Base-by-base conservation (phyloP, 2,329 filamentous ascomycete species). In the Penicillium polonicum region DNA sequence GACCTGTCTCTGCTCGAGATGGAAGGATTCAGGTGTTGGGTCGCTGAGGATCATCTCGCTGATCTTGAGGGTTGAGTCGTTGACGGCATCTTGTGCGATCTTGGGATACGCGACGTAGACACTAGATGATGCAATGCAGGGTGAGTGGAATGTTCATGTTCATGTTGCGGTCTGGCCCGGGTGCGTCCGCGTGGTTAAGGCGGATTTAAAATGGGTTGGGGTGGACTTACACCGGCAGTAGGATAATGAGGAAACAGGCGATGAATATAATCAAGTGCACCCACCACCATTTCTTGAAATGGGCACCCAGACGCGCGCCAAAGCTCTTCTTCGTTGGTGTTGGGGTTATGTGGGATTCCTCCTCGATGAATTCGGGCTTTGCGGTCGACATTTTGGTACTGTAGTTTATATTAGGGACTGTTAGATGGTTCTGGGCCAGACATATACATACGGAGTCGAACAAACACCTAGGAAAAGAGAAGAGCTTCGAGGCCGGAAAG, bases 21-120 rank as follows among this genome's bases (percentile, higher is more conserved):
- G 69, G 52, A 86, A 74, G 1, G 77, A 72, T 10, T 82, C 70
- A 1, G 81, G 70, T 0, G 75, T 72, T 7, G 85, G 83, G 15
- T 82, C 69, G 17, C 75, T 77, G 60, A 86, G 80, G 39, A 77
- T 65, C 67, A 85, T 77, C n/a, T 74, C 70, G 1, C 74, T 79
- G 59, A 86, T 76, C 31, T 78, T 72, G 27, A 87, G 71, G 4
- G 73, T 78, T 1, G 84, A 80, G 33, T 77, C 71, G 64, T 84
- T 78, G 64, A 87, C 78, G 50, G 80, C 79, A 41, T 70, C 58
- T 64, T 86, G 84, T 35, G 83, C 83, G 57, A 83, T 83, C 33
- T 80, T 78, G 19, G 84, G 84, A 65, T 86, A 83, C 3, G 71
- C 84, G 51, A 86, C 84, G 65, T 80, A 87, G 46, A 86, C 76